phyloP scores from a whole-genome alignment of 2,329 filamentous ascomycete genomes.

The Rhinocladiella similis region DNA sequence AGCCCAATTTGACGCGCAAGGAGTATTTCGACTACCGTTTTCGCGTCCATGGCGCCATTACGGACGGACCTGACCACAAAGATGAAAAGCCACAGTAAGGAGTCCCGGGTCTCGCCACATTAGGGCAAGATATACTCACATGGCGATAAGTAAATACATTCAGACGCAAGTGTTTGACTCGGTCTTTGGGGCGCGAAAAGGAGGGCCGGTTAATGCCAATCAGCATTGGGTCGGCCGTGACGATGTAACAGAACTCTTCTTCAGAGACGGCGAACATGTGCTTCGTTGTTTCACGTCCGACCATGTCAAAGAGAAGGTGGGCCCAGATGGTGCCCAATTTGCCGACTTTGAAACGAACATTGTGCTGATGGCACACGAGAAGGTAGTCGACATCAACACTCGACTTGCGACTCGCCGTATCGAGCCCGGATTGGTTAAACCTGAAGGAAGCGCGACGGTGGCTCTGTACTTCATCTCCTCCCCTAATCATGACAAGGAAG shows the following conservation, averaged over 20 bases:
- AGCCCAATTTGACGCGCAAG: constrained; percentile 1
- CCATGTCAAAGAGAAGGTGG: background rate
- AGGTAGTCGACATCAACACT: background rate
- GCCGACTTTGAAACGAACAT: background rate
- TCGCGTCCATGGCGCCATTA: background rate
- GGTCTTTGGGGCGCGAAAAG: background rate
- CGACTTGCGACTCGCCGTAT: background rate
- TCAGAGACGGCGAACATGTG: background rate
- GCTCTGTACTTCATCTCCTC: background rate
- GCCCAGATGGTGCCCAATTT: background rate
- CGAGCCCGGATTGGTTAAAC: background rate
- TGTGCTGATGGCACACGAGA: constrained; percentile 1
- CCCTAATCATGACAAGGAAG: background rate
- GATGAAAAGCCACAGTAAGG: constrained; percentile 1
- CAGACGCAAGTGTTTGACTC: constrained; percentile 2
- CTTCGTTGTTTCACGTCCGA: constrained; percentile 1
- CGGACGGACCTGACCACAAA: background rate
- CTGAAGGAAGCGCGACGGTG: background rate
- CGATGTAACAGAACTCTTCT: background rate
- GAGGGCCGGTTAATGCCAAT: background rate
- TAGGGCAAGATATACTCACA: background rate
- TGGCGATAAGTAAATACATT: background rate
- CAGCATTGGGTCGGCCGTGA: background rate
- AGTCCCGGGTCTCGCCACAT: background rate
- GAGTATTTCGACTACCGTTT: constrained; percentile 1